Evolutionary conservation across 768 basidiomycete species (phyloP).

Genomic region (Daedalea quercina): DNA sequence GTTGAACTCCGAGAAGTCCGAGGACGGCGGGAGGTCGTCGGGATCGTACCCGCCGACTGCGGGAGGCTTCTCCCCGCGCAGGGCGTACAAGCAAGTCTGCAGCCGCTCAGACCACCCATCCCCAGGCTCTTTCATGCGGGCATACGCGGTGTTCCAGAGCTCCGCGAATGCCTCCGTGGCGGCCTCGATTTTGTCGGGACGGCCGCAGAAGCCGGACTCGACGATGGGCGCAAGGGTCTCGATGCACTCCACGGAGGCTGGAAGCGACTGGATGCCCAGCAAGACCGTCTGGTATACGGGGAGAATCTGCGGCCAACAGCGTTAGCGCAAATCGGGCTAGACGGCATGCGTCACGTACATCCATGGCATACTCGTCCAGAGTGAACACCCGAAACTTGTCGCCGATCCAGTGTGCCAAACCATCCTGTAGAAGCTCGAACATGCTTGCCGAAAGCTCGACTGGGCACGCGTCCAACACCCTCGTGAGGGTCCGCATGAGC

Average conservation of each 20-base stretch:
- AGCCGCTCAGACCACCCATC: constrained; percentile 51
- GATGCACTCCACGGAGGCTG: constrained; percentile 33
- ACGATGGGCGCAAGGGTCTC: constrained; percentile 43
- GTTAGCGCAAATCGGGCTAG: neutral
- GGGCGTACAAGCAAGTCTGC: constrained; percentile 24
- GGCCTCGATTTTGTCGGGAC: constrained; percentile 36
- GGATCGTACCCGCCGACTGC: constrained; percentile 11
- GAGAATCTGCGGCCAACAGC: constrained; percentile 44
- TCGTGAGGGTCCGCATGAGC: constrained; percentile 51
- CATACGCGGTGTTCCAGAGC: constrained; percentile 54
- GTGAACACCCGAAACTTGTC: constrained; percentile 49
- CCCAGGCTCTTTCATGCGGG: constrained; percentile 31
- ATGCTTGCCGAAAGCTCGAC: constrained; percentile 36
- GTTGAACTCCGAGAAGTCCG: neutral
- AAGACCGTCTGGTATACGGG: constrained; percentile 58
- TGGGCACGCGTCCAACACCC: constrained; percentile 51
- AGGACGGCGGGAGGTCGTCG: constrained; percentile 1
- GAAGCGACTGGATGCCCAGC: constrained; percentile 42
- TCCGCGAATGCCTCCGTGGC: constrained; percentile 48
- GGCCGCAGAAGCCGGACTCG: constrained; percentile 50
- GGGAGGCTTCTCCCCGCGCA: constrained; percentile 3
- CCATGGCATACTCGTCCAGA: constrained; percentile 48
- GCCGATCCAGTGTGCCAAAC: constrained; percentile 53
- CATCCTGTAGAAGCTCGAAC: constrained; percentile 45
- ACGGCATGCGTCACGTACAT: constrained; percentile 34